Evolutionary conservation across 2,329 filamentous ascomycete species (phyloP).

Genomic region (Cladorrhinum sp.): DNA sequence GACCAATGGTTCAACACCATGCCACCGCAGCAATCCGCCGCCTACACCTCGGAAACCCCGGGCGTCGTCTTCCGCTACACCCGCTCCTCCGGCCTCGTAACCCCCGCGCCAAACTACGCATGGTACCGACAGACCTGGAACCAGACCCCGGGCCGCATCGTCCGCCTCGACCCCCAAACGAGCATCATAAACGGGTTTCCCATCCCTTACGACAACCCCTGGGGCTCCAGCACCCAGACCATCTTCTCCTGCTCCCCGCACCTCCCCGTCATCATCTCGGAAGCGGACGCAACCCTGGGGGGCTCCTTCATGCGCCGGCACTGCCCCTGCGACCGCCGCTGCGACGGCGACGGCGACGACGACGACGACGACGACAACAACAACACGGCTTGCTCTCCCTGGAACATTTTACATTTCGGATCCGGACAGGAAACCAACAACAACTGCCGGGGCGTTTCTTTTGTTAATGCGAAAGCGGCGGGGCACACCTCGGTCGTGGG

Average conservation of each 20-base stretch:
- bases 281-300: slow-evolving; percentile 17
- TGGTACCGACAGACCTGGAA: slow-evolving; percentile 22
- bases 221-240: slow-evolving; percentile 29
- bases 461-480: slow-evolving; percentile 25
- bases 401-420: slow-evolving; percentile 33
- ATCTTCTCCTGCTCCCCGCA: slow-evolving; percentile 39
- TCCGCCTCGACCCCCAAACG: slow-evolving; percentile 2
- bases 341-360: no score
- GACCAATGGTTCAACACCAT: slow-evolving; percentile 32
- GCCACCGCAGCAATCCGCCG: slow-evolving; percentile 28
- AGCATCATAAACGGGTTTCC: slow-evolving; percentile 1
- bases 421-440: background rate
- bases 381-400: slow-evolving; percentile 12
- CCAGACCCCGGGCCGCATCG: slow-evolving; percentile 12
- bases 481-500: slow-evolving; percentile 34
- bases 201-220: background rate
- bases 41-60: slow-evolving; percentile 30
- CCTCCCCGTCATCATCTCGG: slow-evolving; percentile 35
- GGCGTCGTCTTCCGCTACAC: slow-evolving; percentile 38
- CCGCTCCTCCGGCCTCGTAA: slow-evolving; percentile 31
- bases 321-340: slow-evolving; percentile 15
- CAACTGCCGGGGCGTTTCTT: slow-evolving; percentile 29
- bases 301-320: slow-evolving; percentile 18
- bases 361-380: background rate
- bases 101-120: slow-evolving; percentile 20